phyloP scores from a whole-genome alignment of 768 basidiomycete genomes.

The Sutorius australiensis region DNA sequence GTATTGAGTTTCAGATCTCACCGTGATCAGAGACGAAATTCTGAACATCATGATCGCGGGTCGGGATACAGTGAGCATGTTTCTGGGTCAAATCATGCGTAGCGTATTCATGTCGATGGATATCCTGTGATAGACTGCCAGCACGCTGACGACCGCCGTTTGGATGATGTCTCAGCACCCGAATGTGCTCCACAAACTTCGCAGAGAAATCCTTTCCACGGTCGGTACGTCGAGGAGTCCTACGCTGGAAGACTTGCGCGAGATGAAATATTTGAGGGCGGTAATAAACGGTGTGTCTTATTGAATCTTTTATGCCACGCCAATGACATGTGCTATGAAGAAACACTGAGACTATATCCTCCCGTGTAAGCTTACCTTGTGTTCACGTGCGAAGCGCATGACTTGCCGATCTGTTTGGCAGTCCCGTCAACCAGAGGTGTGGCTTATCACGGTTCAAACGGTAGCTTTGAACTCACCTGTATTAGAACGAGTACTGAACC shows the following conservation, averaged over 20 bases:
- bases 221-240: conserved; percentile 29
- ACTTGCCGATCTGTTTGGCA: conserved; percentile 2
- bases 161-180: conserved; percentile 31
- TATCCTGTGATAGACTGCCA: conserved; percentile 24
- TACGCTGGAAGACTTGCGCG: conserved; percentile 30
- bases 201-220: conserved; percentile 27
- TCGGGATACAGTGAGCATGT: conserved; percentile 31
- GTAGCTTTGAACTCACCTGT: background rate
- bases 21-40: conserved; percentile 33
- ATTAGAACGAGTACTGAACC: conserved; percentile 23
- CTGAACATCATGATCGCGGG: conserved; percentile 38
- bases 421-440: conserved; percentile 27
- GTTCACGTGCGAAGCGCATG: background rate
- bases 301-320: background rate
- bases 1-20: conserved; percentile 21
- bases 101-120: background rate
- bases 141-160: conserved; percentile 27
- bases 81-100: background rate
- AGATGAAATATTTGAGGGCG: conserved; percentile 40
- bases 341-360: conserved; percentile 29
- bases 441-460: background rate
- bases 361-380: conserved; percentile 25
- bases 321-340: conserved; percentile 14
- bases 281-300: conserved; percentile 33
- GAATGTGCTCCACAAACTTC: conserved; percentile 25